These are phyloP conservation scores for Linum lewisii DNA, from an alignment of 345 rosid genomes.

Conservation along the genomic window DNA sequence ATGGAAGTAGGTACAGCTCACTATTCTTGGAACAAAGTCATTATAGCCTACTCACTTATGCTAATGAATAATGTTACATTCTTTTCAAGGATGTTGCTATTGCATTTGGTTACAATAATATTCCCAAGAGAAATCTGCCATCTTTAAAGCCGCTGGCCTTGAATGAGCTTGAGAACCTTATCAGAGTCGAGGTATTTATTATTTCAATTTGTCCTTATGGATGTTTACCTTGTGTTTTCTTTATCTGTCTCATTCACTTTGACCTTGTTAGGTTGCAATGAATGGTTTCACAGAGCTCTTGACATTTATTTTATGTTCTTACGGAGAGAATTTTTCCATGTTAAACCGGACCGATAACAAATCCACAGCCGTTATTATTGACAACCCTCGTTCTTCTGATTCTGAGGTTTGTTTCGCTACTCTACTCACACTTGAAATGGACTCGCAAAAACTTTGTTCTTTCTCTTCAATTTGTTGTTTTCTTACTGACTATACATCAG, in stretches of 20 bases:
- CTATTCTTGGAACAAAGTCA: no score
- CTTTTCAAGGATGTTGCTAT: conserved; percentile 77
- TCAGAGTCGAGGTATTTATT: conserved; percentile 58
- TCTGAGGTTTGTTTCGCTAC: conserved; percentile 56
- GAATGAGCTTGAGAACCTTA: conserved; percentile 70
- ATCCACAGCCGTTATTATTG: conserved; percentile 47
- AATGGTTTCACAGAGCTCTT: conserved; percentile 70
- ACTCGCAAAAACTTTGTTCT: not conserved
- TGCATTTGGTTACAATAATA: conserved; percentile 84
- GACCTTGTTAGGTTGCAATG: conserved; percentile 51
- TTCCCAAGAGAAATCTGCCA: conserved; percentile 54
- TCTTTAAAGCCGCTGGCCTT: conserved; percentile 58
- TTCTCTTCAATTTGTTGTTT: not conserved
- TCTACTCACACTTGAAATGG: not conserved
- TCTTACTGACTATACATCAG: no score
- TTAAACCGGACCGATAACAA: conserved; percentile 56
- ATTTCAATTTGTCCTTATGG: not conserved
- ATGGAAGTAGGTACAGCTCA: conserved; percentile 55
- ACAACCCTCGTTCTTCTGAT: conserved; percentile 83
- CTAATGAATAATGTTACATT: conserved; percentile 1
- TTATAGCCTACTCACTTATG: not conserved
- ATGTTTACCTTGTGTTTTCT: not conserved
- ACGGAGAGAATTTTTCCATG: conserved; percentile 58
- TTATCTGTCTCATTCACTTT: not conserved
- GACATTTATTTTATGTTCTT: conserved; percentile 71